These are phyloP conservation scores for Pseudofabraea citricarpa DNA, from an alignment of 2,329 filamentous ascomycete species.

Conservation along the genomic window DNA sequence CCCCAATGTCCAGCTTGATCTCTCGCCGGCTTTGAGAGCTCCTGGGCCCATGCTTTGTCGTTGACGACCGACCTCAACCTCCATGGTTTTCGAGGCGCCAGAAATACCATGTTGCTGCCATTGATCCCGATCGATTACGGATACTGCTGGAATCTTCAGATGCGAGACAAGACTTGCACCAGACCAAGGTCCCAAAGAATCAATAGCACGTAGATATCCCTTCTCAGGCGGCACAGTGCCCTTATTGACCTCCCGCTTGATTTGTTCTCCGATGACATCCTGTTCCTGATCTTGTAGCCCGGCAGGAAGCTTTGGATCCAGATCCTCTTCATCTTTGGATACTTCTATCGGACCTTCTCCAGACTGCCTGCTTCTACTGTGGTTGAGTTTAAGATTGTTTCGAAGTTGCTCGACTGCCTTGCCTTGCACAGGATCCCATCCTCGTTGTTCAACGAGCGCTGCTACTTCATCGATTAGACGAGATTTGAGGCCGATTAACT, in stretches of 20 bases:
- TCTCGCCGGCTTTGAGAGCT: constrained; percentile 36
- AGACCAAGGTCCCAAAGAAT: constrained; percentile 69
- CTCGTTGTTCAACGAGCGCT: constrained; percentile 58
- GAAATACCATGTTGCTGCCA: constrained; percentile 64
- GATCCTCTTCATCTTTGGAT: constrained; percentile 3
- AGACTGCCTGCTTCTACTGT: constrained; percentile 17
- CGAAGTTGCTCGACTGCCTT: constrained; percentile 56
- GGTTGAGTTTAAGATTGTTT: constrained; percentile 23
- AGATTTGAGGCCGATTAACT: constrained; percentile 72
- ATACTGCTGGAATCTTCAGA: constrained; percentile 63
- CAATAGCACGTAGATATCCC: constrained; percentile 59
- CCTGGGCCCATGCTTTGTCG: constrained; percentile 61
- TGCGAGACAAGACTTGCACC: constrained; percentile 68
- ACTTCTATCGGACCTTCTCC: constrained; percentile 15
- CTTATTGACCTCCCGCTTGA: constrained; percentile 40
- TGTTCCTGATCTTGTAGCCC: constrained; percentile 37
- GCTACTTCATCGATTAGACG: constrained; percentile 74
- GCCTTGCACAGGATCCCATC: constrained; percentile 74
- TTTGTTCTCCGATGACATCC: constrained; percentile 55
- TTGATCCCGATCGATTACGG: constrained; percentile 65
- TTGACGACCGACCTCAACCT: constrained; percentile 54
- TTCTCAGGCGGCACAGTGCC: constrained; percentile 39
- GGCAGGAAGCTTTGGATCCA: constrained; percentile 6
- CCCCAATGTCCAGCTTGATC: constrained; percentile 56
- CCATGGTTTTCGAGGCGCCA: constrained; percentile 55